These are phyloP conservation scores for Rozella allomycis DNA, from an alignment of 371 early-diverging fungal genomes.

Conservation along the genomic window DNA sequence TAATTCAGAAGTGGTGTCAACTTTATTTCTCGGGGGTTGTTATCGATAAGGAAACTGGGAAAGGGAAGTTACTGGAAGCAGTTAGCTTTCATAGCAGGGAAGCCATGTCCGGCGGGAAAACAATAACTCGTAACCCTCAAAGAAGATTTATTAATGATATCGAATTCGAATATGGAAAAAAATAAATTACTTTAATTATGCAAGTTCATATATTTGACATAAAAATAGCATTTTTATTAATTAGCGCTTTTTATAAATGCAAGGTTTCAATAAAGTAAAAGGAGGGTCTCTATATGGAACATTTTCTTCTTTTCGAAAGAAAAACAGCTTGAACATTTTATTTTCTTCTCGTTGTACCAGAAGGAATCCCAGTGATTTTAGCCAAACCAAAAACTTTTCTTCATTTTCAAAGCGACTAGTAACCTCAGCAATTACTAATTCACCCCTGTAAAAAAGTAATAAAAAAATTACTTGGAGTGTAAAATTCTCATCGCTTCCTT, in stretches of 20 bases:
- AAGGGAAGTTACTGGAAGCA: too few relatives aligned
- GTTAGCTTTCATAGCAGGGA: too few relatives aligned
- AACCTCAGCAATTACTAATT: slow-evolving; percentile 82
- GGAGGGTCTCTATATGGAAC: slow-evolving; percentile 12
- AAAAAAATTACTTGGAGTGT: slow-evolving; percentile 38
- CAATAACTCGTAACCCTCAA: too few relatives aligned
- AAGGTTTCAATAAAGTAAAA: slow-evolving; percentile 47
- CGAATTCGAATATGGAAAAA: too few relatives aligned
- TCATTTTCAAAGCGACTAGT: slow-evolving; percentile 62
- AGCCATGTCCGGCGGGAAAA: too few relatives aligned
- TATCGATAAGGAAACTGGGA: too few relatives aligned
- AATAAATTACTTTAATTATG: too few relatives aligned
- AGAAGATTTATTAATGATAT: too few relatives aligned
- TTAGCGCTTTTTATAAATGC: slow-evolving; percentile 70
- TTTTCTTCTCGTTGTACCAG: slow-evolving; percentile 40
- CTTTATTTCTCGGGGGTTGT: too few relatives aligned
- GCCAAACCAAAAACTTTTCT: slow-evolving; percentile 42
- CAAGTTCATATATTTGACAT: too few relatives aligned
- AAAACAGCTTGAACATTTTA: slow-evolving; percentile 78
- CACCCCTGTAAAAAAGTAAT: slow-evolving; percentile 31
- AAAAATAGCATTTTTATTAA: too few relatives aligned
- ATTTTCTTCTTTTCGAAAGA: slow-evolving; percentile 32
- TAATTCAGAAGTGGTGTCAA: too few relatives aligned
- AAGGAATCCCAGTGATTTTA: slow-evolving; percentile 50
- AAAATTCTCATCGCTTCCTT: slow-evolving; percentile 76